Conservation (phyloP, 441 rosid species). For the Geranium incanum region DNA sequence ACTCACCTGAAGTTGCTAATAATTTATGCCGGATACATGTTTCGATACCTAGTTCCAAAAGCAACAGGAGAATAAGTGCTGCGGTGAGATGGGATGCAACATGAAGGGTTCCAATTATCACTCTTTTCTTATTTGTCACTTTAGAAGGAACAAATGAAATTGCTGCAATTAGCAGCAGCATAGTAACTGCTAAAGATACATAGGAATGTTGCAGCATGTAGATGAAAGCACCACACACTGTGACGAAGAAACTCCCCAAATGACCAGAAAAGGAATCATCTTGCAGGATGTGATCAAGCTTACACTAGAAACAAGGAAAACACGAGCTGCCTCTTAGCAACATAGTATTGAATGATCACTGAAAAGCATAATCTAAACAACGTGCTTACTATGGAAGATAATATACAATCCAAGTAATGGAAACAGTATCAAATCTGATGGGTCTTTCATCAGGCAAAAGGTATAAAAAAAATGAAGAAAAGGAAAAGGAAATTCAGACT, state of each 20-base stretch:
- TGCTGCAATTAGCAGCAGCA: slow-evolving; percentile 57
- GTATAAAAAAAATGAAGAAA: not conserved
- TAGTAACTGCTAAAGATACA: slow-evolving; percentile 70
- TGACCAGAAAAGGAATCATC: slow-evolving; percentile 89
- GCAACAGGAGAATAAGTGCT: slow-evolving; percentile 85
- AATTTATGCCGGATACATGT: slow-evolving; percentile 80
- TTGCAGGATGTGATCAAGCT: slow-evolving; percentile 76
- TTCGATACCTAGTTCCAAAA: slow-evolving; percentile 87
- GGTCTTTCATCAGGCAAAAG: not conserved
- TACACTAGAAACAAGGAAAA: slow-evolving; percentile 48
- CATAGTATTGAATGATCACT: not conserved
- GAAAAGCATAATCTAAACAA: not conserved
- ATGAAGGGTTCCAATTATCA: slow-evolving; percentile 75
- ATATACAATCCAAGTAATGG: not conserved
- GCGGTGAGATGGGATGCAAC: slow-evolving; percentile 79
- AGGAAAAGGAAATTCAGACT: slow-evolving; percentile 12
- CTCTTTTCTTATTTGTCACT: slow-evolving; percentile 69
- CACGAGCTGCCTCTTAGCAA: not conserved
- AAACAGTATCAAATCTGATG: slow-evolving; percentile 3
- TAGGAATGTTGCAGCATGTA: slow-evolving; percentile 67
- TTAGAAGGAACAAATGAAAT: slow-evolving; percentile 79
- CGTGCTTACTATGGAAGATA: not conserved
- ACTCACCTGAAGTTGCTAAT: slow-evolving; percentile 83
- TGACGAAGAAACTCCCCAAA: slow-evolving; percentile 69
- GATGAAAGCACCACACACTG: slow-evolving; percentile 63